Percentiles rank a stretch among this genome's conserved stretches.
Conservation (phyloP, 495 filamentous ascomycete species). For the Aspergillus sclerotiicarbonarius region DNA sequence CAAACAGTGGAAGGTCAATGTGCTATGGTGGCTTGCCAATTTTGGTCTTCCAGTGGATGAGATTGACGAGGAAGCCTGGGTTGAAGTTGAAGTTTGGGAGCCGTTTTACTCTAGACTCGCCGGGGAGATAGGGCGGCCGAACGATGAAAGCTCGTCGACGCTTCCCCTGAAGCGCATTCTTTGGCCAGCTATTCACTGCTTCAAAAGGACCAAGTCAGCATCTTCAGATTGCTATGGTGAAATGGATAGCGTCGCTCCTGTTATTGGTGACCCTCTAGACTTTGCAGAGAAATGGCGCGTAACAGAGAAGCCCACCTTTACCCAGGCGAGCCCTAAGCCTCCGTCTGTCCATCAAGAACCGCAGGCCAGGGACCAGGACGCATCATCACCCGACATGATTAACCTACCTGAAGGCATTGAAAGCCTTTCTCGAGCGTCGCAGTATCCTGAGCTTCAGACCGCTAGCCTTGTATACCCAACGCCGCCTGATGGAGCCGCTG, state of each 20-base stretch:
- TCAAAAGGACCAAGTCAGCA: constrained; percentile 33
- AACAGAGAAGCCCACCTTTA: constrained; percentile 29
- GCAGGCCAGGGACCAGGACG: constrained; percentile 27
- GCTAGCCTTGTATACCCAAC: constrained; percentile 79
- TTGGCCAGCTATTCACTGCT: constrained; percentile 50
- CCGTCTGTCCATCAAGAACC: constrained; percentile 38
- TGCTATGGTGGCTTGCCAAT: constrained; percentile 40
- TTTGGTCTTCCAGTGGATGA: constrained; percentile 37
- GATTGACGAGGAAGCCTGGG: constrained; percentile 40
- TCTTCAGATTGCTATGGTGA: constrained; percentile 14
- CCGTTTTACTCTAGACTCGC: constrained; percentile 45
- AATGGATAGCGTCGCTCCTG: constrained; percentile 6
- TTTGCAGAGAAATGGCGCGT: constrained; percentile 68
- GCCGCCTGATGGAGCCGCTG: constrained; percentile 71
- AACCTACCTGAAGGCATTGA: constrained; percentile 36
- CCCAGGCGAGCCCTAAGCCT: constrained; percentile 24
- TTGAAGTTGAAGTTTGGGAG: constrained; percentile 48
- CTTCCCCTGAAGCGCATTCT: constrained; percentile 46
- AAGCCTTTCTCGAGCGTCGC: constrained; percentile 48
- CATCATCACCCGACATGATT: constrained; percentile 22
- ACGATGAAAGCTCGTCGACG: constrained; percentile 32
- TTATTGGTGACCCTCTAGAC: constrained; percentile 56
- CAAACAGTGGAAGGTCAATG: constrained; percentile 40
- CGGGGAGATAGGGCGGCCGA: constrained; percentile 35
- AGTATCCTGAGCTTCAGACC: constrained; percentile 50